phyloP scores from a whole-genome alignment of 495 filamentous ascomycete species.

The Hyaloscypha hepaticicola region DNA sequence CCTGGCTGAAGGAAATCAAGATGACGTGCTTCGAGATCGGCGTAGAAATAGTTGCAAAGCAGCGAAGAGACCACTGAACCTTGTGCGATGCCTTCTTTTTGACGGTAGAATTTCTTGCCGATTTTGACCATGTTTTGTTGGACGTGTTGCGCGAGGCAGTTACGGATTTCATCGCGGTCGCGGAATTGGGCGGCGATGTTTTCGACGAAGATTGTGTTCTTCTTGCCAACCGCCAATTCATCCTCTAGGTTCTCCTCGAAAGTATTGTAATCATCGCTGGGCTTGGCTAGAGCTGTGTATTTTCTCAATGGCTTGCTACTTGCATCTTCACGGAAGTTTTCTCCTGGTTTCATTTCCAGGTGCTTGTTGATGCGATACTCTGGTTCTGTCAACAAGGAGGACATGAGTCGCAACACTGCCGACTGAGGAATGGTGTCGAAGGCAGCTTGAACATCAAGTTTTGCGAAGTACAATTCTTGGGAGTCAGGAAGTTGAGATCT shows the following conservation, averaged over 20 bases:
- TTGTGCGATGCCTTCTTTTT: slow-evolving; percentile 88
- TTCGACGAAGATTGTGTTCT: slow-evolving; percentile 76
- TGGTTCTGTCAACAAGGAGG: slow-evolving; percentile 57
- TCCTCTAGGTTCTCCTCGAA: slow-evolving; percentile 56
- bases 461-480: slow-evolving; percentile 71
- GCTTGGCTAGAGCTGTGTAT: slow-evolving; percentile 61
- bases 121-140: slow-evolving; percentile 81
- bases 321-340: slow-evolving; percentile 26
- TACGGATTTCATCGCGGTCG: slow-evolving; percentile 58
- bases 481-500: slow-evolving; percentile 38
- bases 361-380: slow-evolving; percentile 74
- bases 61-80: slow-evolving; percentile 83
- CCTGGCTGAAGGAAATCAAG: slow-evolving; percentile 61
- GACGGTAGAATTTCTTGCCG: slow-evolving; percentile 85
- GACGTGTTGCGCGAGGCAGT: slow-evolving; percentile 73
- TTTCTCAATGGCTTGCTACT: slow-evolving; percentile 54
- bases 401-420: slow-evolving; percentile 63
- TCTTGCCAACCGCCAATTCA: slow-evolving; percentile 45
- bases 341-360: slow-evolving; percentile 61
- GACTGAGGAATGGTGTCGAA: slow-evolving; percentile 94
- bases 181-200: slow-evolving; percentile 52
- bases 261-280: slow-evolving; percentile 46
- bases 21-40: slow-evolving; percentile 68
- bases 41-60: slow-evolving; percentile 94
- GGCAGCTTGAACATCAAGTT: slow-evolving; percentile 86